Evolutionary conservation across 2,329 filamentous ascomycete species (phyloP).

Genomic region (Verruconis gallopava): DNA sequence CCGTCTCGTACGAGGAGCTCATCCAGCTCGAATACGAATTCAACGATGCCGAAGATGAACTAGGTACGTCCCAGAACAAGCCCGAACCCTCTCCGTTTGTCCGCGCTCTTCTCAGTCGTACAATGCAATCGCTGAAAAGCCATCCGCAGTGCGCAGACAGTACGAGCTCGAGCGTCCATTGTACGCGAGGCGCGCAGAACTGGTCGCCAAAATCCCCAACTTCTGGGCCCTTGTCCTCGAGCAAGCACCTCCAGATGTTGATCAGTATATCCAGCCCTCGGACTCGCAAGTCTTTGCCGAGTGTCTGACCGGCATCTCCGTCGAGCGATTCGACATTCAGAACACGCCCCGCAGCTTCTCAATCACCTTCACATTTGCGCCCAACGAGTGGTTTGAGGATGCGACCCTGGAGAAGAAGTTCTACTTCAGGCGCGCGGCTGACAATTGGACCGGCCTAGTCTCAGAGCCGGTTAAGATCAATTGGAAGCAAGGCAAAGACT

Average conservation of each 20-base stretch:
- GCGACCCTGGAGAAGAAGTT: conserved; percentile 79
- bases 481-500: conserved; percentile 64
- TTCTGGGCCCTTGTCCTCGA: conserved; percentile 96
- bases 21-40: conserved; percentile 72
- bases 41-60: conserved; percentile 67
- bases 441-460: conserved; percentile 63
- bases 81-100: not conserved
- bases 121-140: not conserved
- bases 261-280: conserved; percentile 72
- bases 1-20: conserved; percentile 61
- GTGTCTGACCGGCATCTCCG: conserved; percentile 53
- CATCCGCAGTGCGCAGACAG: conserved; percentile 54
- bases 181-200: conserved; percentile 60
- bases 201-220: conserved; percentile 61
- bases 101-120: not conserved
- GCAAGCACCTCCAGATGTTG: conserved; percentile 71
- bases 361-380: conserved; percentile 48
- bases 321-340: conserved; percentile 68
- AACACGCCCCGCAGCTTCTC: conserved; percentile 63
- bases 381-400: conserved; percentile 75
- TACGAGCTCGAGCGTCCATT: conserved; percentile 54
- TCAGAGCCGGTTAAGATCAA: conserved; percentile 79
- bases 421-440: conserved; percentile 60
- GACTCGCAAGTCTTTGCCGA: conserved; percentile 63
- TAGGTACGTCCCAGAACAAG: conserved; percentile 45